phyloP scores from a whole-genome alignment of 2,329 filamentous ascomycete species.

The Sclerotinia borealis region DNA sequence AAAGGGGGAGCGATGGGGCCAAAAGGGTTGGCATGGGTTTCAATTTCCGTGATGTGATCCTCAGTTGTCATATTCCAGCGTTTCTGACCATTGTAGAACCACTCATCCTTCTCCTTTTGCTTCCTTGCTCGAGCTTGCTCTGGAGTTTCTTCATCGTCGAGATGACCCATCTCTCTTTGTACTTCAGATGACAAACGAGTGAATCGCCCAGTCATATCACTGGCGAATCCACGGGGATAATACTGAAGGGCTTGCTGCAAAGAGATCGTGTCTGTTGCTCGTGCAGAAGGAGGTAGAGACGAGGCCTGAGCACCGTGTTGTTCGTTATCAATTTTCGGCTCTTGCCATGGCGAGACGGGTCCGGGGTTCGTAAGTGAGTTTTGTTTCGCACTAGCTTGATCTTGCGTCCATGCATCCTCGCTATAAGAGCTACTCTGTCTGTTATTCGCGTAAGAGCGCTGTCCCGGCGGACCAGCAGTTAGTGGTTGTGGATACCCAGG shows the following conservation, averaged over 20 bases:
- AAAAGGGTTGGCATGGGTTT: slow-evolving; percentile 14
- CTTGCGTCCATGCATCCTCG: slow-evolving; percentile 12
- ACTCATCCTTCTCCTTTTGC: slow-evolving; percentile 22
- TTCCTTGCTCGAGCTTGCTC: slow-evolving; percentile 12
- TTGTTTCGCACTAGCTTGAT: background rate
- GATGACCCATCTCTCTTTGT: slow-evolving; percentile 15
- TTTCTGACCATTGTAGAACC: slow-evolving; percentile 29
- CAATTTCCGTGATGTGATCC: slow-evolving; percentile 23
- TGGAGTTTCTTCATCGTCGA: background rate
- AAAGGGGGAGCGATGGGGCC: slow-evolving; percentile 21
- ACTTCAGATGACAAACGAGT: slow-evolving; percentile 18
- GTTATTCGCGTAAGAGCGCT: slow-evolving; percentile 18
- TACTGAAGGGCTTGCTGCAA: slow-evolving; percentile 22
- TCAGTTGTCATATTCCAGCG: slow-evolving; percentile 25
- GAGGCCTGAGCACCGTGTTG: background rate
- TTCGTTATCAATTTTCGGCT: background rate
- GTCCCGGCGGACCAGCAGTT: slow-evolving; percentile 33
- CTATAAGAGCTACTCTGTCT: slow-evolving; percentile 9
- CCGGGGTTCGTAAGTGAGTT: background rate
- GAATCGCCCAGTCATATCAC: slow-evolving; percentile 21
- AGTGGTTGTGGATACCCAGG: slow-evolving; percentile 31
- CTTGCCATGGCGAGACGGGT: slow-evolving; percentile 10
- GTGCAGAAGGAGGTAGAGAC: background rate
- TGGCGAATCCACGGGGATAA: slow-evolving; percentile 28
- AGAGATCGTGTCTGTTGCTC: slow-evolving; percentile 24